Evolutionary conservation across 345 rosid species (phyloP), one percentile per base, ranked within the genome.

Genomic region (Iberis pinnata): DNA sequence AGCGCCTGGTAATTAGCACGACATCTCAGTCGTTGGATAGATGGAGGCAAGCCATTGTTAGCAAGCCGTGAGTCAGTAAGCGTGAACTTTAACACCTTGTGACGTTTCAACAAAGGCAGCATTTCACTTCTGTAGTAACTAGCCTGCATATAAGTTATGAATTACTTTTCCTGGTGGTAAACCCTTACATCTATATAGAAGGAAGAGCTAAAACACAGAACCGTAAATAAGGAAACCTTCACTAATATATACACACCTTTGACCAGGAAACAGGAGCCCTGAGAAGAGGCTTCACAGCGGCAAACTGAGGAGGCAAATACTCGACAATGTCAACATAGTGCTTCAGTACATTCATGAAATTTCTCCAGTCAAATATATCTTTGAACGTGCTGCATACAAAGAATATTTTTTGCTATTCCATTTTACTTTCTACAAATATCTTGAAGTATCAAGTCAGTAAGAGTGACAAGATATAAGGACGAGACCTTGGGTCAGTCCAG

Each of bases 221-320:
- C 9, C 4, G 6, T 19, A 60, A 17, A 46, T 32, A 66, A 12
- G 29, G 47, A 44, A 67, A n/a, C 35, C 1, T 37, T 39, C n/a
- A 25, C 41, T 45, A 60, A 27, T 13, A 47, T 8, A n/a, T 43
- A 6, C 75, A 50, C 13, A 92, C 99, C 99, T 82, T 93, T 0
- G 99, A 93, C 99, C 99, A 93, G n/a, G 99, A 93, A 63, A 93
- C 70, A 24, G 99, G 99, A 40, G 97, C 95, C 75, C 79, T 93
- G 37, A 70, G 41, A 32, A 78, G 77, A 35, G 95, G 94, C 65
- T 80, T 80, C 70, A 61, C 70, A 15, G 60, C 53, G 9, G 82
- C 72, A 35, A 67, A 79, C 15, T 58, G 56, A 4, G 72, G 59
- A 8, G 99, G 97, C 55, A 88, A 62, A 68, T 87, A 88, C 76